Base-by-base conservation (phyloP, 306 rosid species). In the Glycine latifolia region DNA sequence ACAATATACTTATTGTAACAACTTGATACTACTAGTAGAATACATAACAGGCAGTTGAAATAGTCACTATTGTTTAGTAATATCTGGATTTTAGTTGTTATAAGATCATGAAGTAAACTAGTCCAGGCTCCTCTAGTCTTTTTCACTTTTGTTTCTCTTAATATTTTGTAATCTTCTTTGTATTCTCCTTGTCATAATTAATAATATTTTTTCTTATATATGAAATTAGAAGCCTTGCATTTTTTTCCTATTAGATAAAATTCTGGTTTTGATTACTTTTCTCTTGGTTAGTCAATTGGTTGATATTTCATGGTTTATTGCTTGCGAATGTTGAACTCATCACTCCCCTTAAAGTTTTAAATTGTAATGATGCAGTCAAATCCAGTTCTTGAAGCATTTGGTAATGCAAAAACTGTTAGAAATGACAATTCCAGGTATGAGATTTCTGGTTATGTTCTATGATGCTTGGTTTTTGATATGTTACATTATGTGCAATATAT, bases 341-440 rank as follows among this genome's bases (percentile, higher is more conserved):
- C 58, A 59, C 10, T 76, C 41, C 65, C 49, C 67, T 63, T 55
- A 63, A 67, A 50, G 35, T 80, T 48, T 68, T 26, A 73, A 88
- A 53, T 79, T 16, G 50, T 83, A 65, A 46, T 76, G 58, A 3
- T 87, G 89, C 95, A 94, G 98, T 92, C 98, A 75, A 94, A 94
- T 88, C 98, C 97, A 85, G 98, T 94, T 87, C 98, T 94, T 65
- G 98, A 94, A 88, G 98, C 98, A 80, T 94, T 94, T 87, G 98
- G 98, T 81, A 92, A 94, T 7, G 95, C 98, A 68, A 94, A 94
- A 84, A 94, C 98, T 71, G 94, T 92, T 53, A 89, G 90, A 84
- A 94, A 94, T 83, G 90, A 88, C 89, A 94, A 94, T 89, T 94
- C 98, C 82, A 94, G 98, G 98, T 94, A 82, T 88, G 81, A 79